A percentile compares a stretch with the other conserved stretches of the same genome.
Evolutionary conservation across 345 rosid species (phyloP).

Genomic region (Sisymbrium irio): DNA sequence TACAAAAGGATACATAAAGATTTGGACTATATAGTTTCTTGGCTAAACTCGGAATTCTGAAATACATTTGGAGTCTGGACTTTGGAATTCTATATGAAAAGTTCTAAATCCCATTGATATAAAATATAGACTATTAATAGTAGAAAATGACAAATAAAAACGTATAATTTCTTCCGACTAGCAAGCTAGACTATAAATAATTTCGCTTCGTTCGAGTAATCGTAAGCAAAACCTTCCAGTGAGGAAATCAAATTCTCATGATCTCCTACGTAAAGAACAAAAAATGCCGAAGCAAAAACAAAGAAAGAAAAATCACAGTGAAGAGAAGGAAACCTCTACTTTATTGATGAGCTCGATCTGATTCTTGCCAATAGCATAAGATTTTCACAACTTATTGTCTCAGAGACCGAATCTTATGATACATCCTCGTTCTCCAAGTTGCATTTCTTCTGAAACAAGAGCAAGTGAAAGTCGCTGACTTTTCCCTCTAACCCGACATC

Average conservation of each 20-base stretch:
- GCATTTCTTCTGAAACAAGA: slow-evolving; percentile 49
- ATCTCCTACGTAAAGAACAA: background rate
- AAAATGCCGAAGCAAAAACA: background rate
- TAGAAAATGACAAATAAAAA: background rate
- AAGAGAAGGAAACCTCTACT: slow-evolving; percentile 3
- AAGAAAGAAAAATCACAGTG: background rate
- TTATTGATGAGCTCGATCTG: slow-evolving; percentile 12
- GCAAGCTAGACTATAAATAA: background rate
- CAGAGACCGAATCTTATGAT: background rate
- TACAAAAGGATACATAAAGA: background rate
- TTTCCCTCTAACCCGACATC: slow-evolving; percentile 51
- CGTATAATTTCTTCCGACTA: background rate
- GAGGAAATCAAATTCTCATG: background rate
- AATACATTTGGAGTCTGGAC: background rate
- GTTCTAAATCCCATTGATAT: background rate
- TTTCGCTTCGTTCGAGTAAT: background rate
- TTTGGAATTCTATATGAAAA: background rate
- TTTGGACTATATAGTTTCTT: background rate
- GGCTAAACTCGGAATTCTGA: background rate
- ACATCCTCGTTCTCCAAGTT: slow-evolving; percentile 23
- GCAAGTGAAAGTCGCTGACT: slow-evolving; percentile 45
- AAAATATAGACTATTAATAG: background rate
- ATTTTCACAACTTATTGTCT: background rate
- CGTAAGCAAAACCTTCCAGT: background rate
- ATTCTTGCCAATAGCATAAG: background rate